Base-by-base conservation (phyloP, 1,284 basidiomycete genomes). In the Sanghuangporus baumii region DNA sequence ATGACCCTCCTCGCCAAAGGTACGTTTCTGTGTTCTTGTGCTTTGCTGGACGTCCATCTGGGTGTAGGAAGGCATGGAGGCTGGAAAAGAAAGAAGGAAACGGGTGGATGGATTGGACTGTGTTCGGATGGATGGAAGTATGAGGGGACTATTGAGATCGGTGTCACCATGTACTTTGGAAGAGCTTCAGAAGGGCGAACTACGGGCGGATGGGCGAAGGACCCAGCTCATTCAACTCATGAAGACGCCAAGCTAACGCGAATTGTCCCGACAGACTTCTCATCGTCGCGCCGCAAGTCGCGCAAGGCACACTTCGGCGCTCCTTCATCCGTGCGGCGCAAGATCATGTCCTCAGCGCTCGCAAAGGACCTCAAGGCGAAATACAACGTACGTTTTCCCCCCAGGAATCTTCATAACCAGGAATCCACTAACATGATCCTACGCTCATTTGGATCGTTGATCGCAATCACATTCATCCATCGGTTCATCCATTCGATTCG, bases 291-390 rank as follows among this genome's bases (percentile, higher is more conserved):
- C 75, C 93, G 96, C 85, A 97, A 96, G 87, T 87, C 89, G 74
- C 93, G 94, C 82, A 96, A 96, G 87, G 92, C 91, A 71, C 96
- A 98, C 86, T 97, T 97, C 79, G 81, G 82, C 66, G 95, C 95
- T 60, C 91, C 96, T 66, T 97, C 95, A 60, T 93, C 91, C 62
- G 81, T 94, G 72, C 93, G 96, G 77, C 89, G 96, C 78, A 96
- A 94, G 83, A 95, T 98, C 73, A 97, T 99, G 95, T 95, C 93
- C 71, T 94, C 96, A 66, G 83, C 94, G 63, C 87, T 99, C 67
- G 91, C 92, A 70, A 98, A 98, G 85, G 96, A 98, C 74, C 90
- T 99, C 72, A 89, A 95, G 69, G 79, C 76, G 74, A 93, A 98
- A 82, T 84, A 99, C 86, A 91, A 89, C 77, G 95, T 97, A 76